Base-by-base conservation (phyloP, 805 yeast species). In the Candida germanica region DNA sequence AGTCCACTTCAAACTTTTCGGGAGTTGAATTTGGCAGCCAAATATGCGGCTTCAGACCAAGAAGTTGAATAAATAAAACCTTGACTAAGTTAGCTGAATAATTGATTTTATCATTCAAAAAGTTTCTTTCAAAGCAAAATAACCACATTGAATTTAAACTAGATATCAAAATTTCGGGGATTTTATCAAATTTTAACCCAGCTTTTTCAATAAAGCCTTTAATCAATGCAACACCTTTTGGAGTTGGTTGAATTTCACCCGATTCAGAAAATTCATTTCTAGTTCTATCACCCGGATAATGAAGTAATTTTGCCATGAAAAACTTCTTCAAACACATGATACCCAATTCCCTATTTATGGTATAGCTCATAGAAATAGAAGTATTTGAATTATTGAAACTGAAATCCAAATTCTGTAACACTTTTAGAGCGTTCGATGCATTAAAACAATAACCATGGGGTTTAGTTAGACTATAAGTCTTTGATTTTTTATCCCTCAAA, bases 141-240 rank as follows among this genome's bases (percentile, higher is more conserved):
- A 88, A 56, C 11, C 76, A 71, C 87, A 87, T 80, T 0, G 95
- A 73, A 56, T 87, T 87, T 49, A 80, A 71, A 20, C 54, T 59
- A 0, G 88, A 75, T 3, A 51, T 50, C 15, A 87, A 49, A n/a
- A 83, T 67, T 0, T 54, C 50, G 1, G 80, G 80, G 17, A 61
- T 49, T 1, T 46, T 38, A 1, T 49, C 40, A 11, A 57, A 56
- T 29, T 60, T 66, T 31, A 79, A 55, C 0, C 88, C 94, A 31
- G 71, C 56, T 27, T 65, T 73, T 33, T 67, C 63, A 42, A 83
- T 78, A 53, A 80, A 87, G 12, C 68, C 63, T 33, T 76, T 77
- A 2, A 89, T 57, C 0, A 87, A 51, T 0, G 87, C 80, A 6
- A 87, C 78, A 1, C 97, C 98, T 51, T 91, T 91, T 0, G 97